A percentile compares a stretch with the other conserved stretches of the same genome.
Conservation (phyloP, 2,329 filamentous ascomycete genomes). For the Sarocladium oryzae region DNA sequence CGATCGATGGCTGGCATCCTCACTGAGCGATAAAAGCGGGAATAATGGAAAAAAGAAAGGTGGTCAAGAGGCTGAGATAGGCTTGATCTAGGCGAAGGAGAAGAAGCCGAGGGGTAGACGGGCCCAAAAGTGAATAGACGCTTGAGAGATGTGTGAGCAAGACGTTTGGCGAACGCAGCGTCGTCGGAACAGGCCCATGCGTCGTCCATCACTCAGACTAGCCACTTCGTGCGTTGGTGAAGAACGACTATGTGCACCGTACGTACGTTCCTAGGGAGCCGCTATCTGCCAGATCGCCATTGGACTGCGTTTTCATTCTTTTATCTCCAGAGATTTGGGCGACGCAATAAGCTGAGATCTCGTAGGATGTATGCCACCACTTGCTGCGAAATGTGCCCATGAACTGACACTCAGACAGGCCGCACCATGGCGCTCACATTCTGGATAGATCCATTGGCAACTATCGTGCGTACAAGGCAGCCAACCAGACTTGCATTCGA, state of each 20-base stretch:
- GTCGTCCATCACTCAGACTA: neutral
- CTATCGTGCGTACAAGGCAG: too few relatives aligned
- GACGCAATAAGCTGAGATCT: neutral
- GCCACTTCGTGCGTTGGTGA: too few relatives aligned
- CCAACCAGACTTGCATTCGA: too few relatives aligned
- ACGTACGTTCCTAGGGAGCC: too few relatives aligned
- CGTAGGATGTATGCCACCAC: neutral
- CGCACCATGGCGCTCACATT: neutral
- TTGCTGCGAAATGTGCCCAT: neutral
- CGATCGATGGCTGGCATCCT: neutral
- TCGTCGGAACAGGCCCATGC: neutral
- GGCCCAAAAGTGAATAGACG: neutral
- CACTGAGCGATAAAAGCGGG: neutral
- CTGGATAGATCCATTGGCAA: neutral
- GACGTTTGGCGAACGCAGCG: neutral
- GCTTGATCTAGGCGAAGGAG: neutral
- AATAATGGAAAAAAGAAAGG: neutral
- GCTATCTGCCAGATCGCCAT: neutral
- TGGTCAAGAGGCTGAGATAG: neutral
- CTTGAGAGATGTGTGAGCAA: neutral
- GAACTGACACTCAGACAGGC: neutral
- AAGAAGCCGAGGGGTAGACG: neutral
- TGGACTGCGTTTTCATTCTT: neutral
- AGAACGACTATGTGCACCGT: too few relatives aligned
- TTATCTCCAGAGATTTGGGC: neutral